These are phyloP conservation scores for Pachyrhizus erosus DNA, from an alignment of 306 rosid species.

Conservation along the genomic window DNA sequence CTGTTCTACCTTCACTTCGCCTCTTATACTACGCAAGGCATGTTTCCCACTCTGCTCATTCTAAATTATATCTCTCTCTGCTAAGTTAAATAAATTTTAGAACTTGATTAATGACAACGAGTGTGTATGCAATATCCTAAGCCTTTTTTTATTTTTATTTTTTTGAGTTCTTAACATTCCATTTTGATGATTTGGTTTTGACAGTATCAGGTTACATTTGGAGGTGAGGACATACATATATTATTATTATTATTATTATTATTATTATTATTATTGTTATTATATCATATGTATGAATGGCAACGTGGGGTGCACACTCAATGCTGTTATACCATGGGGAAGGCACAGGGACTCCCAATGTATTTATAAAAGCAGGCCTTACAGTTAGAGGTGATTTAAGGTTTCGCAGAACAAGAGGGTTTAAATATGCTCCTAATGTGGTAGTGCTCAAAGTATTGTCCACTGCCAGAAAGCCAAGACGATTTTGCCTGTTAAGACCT, in stretches of 20 bases:
- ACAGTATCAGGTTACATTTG: constrained; percentile 48
- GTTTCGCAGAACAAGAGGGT: constrained; percentile 50
- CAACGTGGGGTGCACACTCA: constrained; percentile 57
- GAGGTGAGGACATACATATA: constrained; percentile 30
- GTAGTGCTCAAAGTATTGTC: constrained; percentile 53
- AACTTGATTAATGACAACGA: background rate
- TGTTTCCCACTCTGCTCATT: constrained; percentile 4
- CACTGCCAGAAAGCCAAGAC: constrained; percentile 48
- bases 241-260: too few species aligned
- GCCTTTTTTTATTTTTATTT: too few species aligned
- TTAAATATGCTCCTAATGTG: constrained; percentile 45
- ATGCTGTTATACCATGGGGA: constrained; percentile 45
- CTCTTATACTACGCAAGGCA: constrained; percentile 26
- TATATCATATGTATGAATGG: constrained; percentile 25
- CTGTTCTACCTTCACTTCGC: background rate
- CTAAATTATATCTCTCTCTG: background rate
- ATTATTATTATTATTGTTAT: too few species aligned
- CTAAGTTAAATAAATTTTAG: too few species aligned
- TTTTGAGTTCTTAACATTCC: background rate
- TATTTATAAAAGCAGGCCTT: constrained; percentile 46
- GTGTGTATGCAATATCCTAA: background rate
- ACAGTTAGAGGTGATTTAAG: constrained; percentile 37
- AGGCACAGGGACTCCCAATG: constrained; percentile 35
- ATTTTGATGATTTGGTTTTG: background rate
- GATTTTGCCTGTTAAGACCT: constrained; percentile 44